Percentiles rank a stretch among this genome's conserved stretches.
These are phyloP conservation scores for Arabis hirsuta DNA, from an alignment of 345 rosid species.

Conservation along the genomic window DNA sequence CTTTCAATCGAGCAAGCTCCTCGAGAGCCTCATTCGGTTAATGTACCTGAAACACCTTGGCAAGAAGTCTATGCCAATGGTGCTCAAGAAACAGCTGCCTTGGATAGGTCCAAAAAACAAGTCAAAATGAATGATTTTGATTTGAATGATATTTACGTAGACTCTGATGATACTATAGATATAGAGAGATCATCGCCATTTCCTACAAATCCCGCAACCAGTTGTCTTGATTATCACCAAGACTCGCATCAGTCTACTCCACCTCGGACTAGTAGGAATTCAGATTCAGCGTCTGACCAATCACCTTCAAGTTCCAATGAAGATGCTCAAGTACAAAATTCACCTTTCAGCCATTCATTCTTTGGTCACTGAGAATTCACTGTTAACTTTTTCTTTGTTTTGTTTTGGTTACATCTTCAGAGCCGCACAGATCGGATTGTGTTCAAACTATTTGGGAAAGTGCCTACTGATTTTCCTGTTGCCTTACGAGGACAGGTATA, in stretches of 20 bases:
- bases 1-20: constrained; percentile 59
- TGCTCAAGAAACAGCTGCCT: constrained; percentile 41
- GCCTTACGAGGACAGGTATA: constrained; percentile 86
- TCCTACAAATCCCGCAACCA: constrained; percentile 59
- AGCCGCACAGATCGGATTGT: constrained; percentile 92
- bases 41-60: constrained; percentile 49
- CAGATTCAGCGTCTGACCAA: constrained; percentile 95
- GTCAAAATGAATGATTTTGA: constrained; percentile 84
- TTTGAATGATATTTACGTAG: constrained; percentile 83
- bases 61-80: constrained; percentile 48
- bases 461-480: constrained; percentile 87
- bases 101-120: constrained; percentile 52
- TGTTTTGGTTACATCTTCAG: constrained; percentile 49
- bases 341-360: constrained; percentile 6
- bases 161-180: constrained; percentile 83
- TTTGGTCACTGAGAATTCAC: constrained; percentile 25
- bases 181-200: constrained; percentile 65
- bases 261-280: constrained; percentile 89
- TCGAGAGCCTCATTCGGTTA: constrained; percentile 47
- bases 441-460: constrained; percentile 93
- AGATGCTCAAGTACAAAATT: constrained; percentile 68
- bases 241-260: constrained; percentile 92
- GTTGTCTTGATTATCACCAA: constrained; percentile 67
- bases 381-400: constrained; percentile 12
- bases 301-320: constrained; percentile 96